These are phyloP conservation scores for Neurospora pannonica DNA, from an alignment of 495 filamentous ascomycete species.

Conservation along the genomic window DNA sequence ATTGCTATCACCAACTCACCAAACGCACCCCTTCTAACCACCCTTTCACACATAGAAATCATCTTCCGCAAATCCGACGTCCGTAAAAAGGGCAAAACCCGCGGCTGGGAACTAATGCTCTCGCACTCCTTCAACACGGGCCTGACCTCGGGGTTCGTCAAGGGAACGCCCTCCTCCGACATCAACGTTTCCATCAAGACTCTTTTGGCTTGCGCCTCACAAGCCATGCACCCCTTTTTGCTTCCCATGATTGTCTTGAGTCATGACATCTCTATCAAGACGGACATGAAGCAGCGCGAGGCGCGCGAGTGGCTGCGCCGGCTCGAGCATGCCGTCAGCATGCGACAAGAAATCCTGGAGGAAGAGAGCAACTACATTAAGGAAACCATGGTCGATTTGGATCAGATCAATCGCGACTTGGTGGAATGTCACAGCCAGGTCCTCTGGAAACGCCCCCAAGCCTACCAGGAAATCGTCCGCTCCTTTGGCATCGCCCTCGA, in stretches of 20 bases:
- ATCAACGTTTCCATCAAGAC: slow-evolving; percentile 35
- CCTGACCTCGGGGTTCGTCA: slow-evolving; percentile 44
- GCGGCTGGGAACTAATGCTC: slow-evolving; percentile 51
- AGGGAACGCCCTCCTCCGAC: slow-evolving; percentile 44
- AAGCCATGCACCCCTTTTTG: slow-evolving; percentile 43
- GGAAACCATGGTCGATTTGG: slow-evolving; percentile 40
- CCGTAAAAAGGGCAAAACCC: slow-evolving; percentile 46
- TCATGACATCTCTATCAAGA: slow-evolving; percentile 37
- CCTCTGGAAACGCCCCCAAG: slow-evolving; percentile 49
- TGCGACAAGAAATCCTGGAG: slow-evolving; percentile 44
- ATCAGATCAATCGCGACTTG: slow-evolving; percentile 45
- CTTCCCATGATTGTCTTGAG: slow-evolving; percentile 44
- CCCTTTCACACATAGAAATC: slow-evolving; percentile 34
- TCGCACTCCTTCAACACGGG: slow-evolving; percentile 41
- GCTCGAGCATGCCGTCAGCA: slow-evolving; percentile 47
- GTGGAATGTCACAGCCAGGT: slow-evolving; percentile 50
- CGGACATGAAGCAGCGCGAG: slow-evolving; percentile 45
- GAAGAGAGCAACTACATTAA: slow-evolving; percentile 36
- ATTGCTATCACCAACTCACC: too few species aligned
- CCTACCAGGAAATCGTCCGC: slow-evolving; percentile 42
- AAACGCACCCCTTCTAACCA: background rate
- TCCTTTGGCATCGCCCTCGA: slow-evolving; percentile 34
- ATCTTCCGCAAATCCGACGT: slow-evolving; percentile 49
- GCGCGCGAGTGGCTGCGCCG: slow-evolving; percentile 45
- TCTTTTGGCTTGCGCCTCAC: slow-evolving; percentile 31